Conservation (phyloP, 805 yeast species). For the Candida chauliodis region DNA sequence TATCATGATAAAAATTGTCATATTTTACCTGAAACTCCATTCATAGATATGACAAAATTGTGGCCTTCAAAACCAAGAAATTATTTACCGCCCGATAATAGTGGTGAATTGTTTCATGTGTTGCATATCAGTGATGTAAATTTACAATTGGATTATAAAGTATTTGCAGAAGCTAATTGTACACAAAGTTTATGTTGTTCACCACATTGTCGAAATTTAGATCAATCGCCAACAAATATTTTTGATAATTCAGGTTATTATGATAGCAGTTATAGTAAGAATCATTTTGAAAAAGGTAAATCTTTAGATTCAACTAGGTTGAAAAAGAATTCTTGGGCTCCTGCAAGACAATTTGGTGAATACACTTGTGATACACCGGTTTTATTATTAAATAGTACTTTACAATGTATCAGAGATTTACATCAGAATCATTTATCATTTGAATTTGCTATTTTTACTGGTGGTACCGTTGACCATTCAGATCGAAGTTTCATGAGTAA, state of each 20-base stretch:
- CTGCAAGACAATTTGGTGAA: conserved; percentile 60
- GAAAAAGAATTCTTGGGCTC: conserved; percentile 23
- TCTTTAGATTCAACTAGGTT: conserved; percentile 12
- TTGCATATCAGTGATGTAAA: conserved; percentile 69
- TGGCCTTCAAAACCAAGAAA: conserved; percentile 35
- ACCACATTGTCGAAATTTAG: conserved; percentile 41
- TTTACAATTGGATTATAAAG: conserved; percentile 49
- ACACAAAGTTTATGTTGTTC: conserved; percentile 59
- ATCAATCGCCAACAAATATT: conserved; percentile 26
- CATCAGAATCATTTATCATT: conserved; percentile 33
- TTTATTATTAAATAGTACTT: conserved; percentile 54
- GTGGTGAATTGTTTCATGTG: conserved; percentile 48
- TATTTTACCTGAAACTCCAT: conserved; percentile 48
- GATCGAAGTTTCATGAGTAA: conserved; percentile 72
- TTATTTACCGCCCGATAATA: conserved; percentile 15
- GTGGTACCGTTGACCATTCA: conserved; percentile 71
- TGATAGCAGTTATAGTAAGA: conserved; percentile 11
- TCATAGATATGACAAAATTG: conserved; percentile 33
- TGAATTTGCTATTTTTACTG: conserved; percentile 67
- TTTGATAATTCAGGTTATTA: conserved; percentile 25
- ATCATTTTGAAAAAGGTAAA: conserved; percentile 14
- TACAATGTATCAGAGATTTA: conserved; percentile 26
- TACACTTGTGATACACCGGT: conserved; percentile 69
- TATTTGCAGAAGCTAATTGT: conserved; percentile 60
- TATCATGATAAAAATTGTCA: conserved; percentile 16